phyloP scores from a whole-genome alignment of 768 basidiomycete species.

The Boletus rufocinnamomeus region DNA sequence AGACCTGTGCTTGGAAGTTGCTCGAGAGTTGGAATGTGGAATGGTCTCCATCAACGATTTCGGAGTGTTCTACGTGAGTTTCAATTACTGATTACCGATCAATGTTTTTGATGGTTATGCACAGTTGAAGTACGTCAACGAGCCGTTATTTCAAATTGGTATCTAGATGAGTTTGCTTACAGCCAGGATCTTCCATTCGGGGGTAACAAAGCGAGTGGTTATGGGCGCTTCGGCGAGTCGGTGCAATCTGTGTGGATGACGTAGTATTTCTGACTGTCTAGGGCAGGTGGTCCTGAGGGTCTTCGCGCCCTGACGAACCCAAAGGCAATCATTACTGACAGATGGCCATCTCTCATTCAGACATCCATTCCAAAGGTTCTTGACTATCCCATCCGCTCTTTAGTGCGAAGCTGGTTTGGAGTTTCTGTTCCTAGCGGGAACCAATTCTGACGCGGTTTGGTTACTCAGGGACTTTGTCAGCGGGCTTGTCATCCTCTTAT shows the following conservation, averaged over 20 bases:
- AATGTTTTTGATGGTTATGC: slow-evolving; percentile 18
- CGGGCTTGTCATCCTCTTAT: slow-evolving; percentile 49
- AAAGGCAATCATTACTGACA: slow-evolving; percentile 85
- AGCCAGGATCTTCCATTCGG: slow-evolving; percentile 96
- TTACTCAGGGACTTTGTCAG: slow-evolving; percentile 51
- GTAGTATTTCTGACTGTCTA: slow-evolving; percentile 11
- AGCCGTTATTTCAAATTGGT: slow-evolving; percentile 10
- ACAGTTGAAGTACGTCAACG: slow-evolving; percentile 63
- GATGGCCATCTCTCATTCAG: slow-evolving; percentile 80
- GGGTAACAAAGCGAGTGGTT: slow-evolving; percentile 87
- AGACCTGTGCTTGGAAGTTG: slow-evolving; percentile 75
- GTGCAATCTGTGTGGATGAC: neutral
- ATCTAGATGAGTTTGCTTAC: slow-evolving; percentile 5
- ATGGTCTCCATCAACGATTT: slow-evolving; percentile 99
- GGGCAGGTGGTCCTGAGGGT: slow-evolving; percentile 87
- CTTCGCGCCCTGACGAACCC: slow-evolving; percentile 83
- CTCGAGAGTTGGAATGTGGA: slow-evolving; percentile 82
- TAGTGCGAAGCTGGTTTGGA: slow-evolving; percentile 72
- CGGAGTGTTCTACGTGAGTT: slow-evolving; percentile 79
- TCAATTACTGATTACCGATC: neutral
- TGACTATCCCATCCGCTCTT: slow-evolving; percentile 81
- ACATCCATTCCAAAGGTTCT: slow-evolving; percentile 85
- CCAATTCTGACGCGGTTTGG: neutral
- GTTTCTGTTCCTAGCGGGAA: neutral
- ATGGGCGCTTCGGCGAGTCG: slow-evolving; percentile 83